Conservation (phyloP, 768 basidiomycete species). For the Steccherinum ochraceum region DNA sequence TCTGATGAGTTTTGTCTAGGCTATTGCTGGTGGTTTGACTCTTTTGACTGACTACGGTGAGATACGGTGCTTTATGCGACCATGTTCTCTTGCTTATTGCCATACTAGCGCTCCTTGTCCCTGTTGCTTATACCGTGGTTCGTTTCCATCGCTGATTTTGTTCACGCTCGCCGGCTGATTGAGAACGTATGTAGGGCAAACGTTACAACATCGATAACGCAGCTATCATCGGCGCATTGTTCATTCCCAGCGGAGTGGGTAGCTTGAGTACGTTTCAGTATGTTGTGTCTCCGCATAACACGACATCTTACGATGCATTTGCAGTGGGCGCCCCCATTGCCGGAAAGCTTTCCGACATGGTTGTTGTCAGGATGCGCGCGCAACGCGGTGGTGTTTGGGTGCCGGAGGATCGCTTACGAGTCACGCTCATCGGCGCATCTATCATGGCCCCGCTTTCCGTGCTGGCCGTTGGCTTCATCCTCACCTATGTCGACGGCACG, state of each 20-base stretch:
- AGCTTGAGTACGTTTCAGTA: conserved; percentile 40
- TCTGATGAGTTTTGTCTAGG: conserved; percentile 23
- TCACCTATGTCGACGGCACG: conserved; percentile 39
- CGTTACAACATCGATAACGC: conserved; percentile 52
- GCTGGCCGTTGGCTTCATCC: conserved; percentile 41
- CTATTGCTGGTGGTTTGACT: conserved; percentile 29
- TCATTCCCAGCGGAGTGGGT: conserved; percentile 54
- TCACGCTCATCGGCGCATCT: conserved; percentile 38
- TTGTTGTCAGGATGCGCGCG: conserved; percentile 41
- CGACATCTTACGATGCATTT: too few species aligned
- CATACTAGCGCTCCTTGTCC: conserved; percentile 42
- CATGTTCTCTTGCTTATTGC: too few species aligned
- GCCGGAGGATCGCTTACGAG: conserved; percentile 65
- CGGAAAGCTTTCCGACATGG: conserved; percentile 53
- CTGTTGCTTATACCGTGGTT: conserved; percentile 64
- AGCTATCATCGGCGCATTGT: conserved; percentile 54
- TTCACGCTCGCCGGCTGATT: not conserved
- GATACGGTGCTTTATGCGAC: too few species aligned
- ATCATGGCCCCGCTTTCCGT: conserved; percentile 50
- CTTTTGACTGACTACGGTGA: conserved; percentile 26
- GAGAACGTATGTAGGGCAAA: conserved; percentile 36
- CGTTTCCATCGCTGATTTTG: conserved; percentile 15
- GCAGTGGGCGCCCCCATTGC: conserved; percentile 55
- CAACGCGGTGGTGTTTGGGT: conserved; percentile 52
- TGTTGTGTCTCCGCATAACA: too few species aligned